phyloP scores from a whole-genome alignment of 352 stramenopile genomes.

The Poterioochromonas sp. region DNA sequence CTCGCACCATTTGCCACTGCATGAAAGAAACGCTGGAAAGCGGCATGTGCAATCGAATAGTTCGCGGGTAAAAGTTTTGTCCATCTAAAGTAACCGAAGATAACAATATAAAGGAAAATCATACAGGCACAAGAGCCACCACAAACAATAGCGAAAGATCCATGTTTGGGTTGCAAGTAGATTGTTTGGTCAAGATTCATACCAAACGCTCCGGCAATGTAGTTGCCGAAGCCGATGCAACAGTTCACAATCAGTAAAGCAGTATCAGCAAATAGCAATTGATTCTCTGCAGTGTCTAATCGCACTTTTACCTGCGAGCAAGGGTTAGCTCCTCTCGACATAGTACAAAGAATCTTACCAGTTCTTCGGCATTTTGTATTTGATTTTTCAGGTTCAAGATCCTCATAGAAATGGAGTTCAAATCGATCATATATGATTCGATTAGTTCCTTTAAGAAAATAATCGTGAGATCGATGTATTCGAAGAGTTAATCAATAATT shows the following conservation, averaged over 20 bases:
- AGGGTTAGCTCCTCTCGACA: not conserved
- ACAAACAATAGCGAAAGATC: not conserved
- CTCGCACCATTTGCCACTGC: no score
- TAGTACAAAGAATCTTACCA: not conserved
- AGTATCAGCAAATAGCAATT: conserved; percentile 24
- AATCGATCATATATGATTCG: conserved; percentile 24
- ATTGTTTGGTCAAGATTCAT: conserved; percentile 22
- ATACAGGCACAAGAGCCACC: no score
- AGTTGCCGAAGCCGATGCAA: conserved; percentile 8
- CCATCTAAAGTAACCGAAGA: no score
- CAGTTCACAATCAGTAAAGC: not conserved
- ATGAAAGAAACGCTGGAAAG: no score
- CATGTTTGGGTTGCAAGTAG: not conserved
- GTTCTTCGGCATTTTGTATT: conserved; percentile 1
- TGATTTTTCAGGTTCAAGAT: not conserved
- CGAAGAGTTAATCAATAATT: not conserved
- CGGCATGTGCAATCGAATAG: no score
- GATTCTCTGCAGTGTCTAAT: conserved; percentile 12
- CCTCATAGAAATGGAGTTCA: not conserved
- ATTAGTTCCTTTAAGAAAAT: not conserved
- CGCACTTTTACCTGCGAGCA: not conserved
- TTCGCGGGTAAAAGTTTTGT: no score
- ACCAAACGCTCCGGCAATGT: conserved; percentile 4
- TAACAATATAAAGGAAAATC: no score
- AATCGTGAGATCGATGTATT: no score